Evolutionary conservation across 306 rosid genomes (phyloP), one percentile per base, ranked within the genome.

Genomic region (Luffa aegyptiaca): DNA sequence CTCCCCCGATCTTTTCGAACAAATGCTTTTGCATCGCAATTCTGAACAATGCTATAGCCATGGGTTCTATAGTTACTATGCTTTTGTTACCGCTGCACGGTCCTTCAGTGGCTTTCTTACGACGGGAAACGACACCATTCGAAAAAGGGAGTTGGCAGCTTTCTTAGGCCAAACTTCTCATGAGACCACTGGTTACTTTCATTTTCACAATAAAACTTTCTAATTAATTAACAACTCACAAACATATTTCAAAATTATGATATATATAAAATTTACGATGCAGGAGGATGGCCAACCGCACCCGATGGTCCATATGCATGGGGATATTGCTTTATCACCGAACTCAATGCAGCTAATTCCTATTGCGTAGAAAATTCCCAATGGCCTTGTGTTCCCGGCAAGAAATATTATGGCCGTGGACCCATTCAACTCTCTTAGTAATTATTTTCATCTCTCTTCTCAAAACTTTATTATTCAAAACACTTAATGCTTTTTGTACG

Each of bases 41-140:
- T 88, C 86, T 26, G 78, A 46, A 3, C 77, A 0, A 0, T 89
- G 92, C 45, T 76, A 52, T 0, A 85, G 59, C 11, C 68, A 6
- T 12, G 90, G 92, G 0, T 89, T 86, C 56, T 86, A 89, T 84
- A 75, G 84, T 2, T 89, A 86, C 52, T 79, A 80, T 20, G 86
- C 86, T 44, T 86, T 89, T 84, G 35, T 86, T 4, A 2, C 61
- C 2, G 90, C 90, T 3, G 88, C 90, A 1, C 51, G 44, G 18
- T 46, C 83, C 37, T 89, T 83, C 37, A 79, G 77, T 0, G 36
- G 17, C 17, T 89, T 89, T 8, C 90, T 80, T 11, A 86, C 53
- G 16, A 81, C 73, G 3, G 92, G 92, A 0, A 75, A 82, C 4
- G 26, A 4, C 12, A 70, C 39, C 17, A 66, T 78, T 10, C 85